These are phyloP conservation scores for Mycena sanguinolenta DNA, from an alignment of 768 basidiomycete species.

Conservation along the genomic window DNA sequence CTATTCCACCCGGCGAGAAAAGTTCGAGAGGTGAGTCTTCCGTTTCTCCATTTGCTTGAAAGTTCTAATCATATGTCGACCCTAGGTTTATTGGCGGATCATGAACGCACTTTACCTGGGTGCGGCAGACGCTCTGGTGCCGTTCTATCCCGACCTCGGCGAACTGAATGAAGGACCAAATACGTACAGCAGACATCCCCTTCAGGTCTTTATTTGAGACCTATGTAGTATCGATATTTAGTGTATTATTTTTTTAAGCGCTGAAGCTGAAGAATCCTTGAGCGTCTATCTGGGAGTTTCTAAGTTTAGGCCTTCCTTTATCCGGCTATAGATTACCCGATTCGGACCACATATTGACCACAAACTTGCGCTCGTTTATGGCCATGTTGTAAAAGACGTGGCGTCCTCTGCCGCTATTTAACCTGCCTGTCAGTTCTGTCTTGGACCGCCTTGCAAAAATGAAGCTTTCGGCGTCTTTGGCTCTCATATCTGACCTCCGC, in stretches of 20 bases:
- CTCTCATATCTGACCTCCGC: constrained; percentile 58
- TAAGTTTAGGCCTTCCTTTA: too few relatives aligned
- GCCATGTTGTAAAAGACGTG: not conserved
- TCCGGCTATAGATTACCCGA: too few relatives aligned
- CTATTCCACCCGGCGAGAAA: constrained; percentile 97
- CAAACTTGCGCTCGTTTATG: not conserved
- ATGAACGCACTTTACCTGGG: constrained; percentile 97
- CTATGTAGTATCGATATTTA: constrained; percentile 24
- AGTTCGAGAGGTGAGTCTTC: constrained; percentile 86
- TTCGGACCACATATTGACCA: too few relatives aligned
- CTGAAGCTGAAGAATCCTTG: not conserved
- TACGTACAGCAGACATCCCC: constrained; percentile 85
- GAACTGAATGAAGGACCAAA: constrained; percentile 94
- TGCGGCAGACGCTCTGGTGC: constrained; percentile 91
- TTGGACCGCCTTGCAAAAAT: constrained; percentile 44
- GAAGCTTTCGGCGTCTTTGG: constrained; percentile 61
- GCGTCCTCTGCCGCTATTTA: constrained; percentile 7
- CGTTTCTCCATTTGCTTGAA: not conserved
- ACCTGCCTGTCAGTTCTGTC: not conserved
- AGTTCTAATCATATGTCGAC: not conserved
- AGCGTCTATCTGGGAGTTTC: not conserved
- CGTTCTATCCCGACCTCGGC: constrained; percentile 93
- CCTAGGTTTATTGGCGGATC: constrained; percentile 88
- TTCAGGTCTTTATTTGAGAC: constrained; percentile 85
- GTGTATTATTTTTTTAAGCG: constrained; percentile 17